These are phyloP conservation scores for Cyclostephanos invisitatus DNA, from an alignment of 108 stramenopile genomes.

Conservation along the genomic window DNA sequence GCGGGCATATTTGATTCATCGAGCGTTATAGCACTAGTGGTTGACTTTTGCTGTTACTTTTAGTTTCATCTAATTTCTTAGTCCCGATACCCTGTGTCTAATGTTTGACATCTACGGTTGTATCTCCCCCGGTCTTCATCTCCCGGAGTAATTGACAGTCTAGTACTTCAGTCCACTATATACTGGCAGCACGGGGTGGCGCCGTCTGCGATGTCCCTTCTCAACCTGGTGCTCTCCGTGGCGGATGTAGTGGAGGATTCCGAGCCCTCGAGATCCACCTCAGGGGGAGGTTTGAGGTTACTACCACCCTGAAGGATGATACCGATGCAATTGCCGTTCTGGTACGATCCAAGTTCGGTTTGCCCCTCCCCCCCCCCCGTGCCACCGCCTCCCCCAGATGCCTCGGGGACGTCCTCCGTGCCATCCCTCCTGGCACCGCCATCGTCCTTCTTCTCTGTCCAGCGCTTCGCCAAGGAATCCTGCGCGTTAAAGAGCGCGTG, in stretches of 20 bases:
- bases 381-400: neutral
- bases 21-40: too few species aligned
- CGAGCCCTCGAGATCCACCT: slow-evolving; percentile 1
- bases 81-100: too few species aligned
- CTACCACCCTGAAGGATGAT: slow-evolving; percentile 1
- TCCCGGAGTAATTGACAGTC: too few species aligned
- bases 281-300: neutral
- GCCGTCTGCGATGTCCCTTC: slow-evolving; percentile 36
- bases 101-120: too few species aligned
- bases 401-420: neutral
- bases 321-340: neutral
- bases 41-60: too few species aligned
- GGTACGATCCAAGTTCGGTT: neutral
- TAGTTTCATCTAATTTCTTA: too few species aligned
- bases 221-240: slow-evolving; percentile 29
- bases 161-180: neutral
- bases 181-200: slow-evolving; percentile 79
- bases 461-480: slow-evolving; percentile 50
- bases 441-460: slow-evolving; percentile 16
- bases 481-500: slow-evolving; percentile 79
- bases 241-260: neutral
- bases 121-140: too few species aligned
- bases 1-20: too few species aligned
- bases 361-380: neutral
- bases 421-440: slow-evolving; percentile 6